Evolutionary conservation across 2,329 filamentous ascomycete species (phyloP), one percentile per base, ranked within the genome.

Genomic region (Beauveria bassiana): DNA sequence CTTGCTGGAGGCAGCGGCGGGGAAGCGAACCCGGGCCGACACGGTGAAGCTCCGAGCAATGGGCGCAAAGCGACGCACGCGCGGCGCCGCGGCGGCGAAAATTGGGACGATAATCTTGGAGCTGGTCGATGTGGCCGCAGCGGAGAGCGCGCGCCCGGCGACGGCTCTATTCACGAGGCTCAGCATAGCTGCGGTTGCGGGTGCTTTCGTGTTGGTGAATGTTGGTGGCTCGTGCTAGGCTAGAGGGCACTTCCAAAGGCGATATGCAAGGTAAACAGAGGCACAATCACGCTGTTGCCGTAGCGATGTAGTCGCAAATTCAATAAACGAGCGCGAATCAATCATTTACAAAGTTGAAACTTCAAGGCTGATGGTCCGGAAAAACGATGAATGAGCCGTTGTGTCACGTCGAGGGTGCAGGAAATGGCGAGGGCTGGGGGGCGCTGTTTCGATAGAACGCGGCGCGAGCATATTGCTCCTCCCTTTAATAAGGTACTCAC

Each of bases 121-220:
- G 55, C 62, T 64, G 63, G 62, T 67, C 66, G 65, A 66, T 61
- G 53, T 50, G 38, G 62, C 59, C 40, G 60, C 63, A n/a, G 58
- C 46, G 16, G 65, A 62, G n/a, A 68, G 62, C 49, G 66, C 66
- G 65, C 75, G 76, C 68, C 71, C 72, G 63, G 72, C 69, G 59
- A 74, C 73, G 59, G 70, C 72, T 65, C 76, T 73, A 64, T 73
- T 73, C 64, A 79, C 68, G 34, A 73, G 70, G 57, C 73, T 74
- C 64, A 80, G 68, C 78, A 81, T 81, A 62, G 34, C 31, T 14
- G 47, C 28, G 22, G 47, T 46, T 22, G 26, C 22, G 20, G 20
- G 28, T 20, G 43, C 20, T 38, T 14, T 40, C 28, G 28, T 22
- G 26, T 10, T 43, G 38, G 49, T 10, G 12, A 22, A 10, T n/a